Evolutionary conservation across 192 early-diverging fungal species (phyloP), one percentile per base, ranked within the genome.

Genomic region (Diversispora epigaea): DNA sequence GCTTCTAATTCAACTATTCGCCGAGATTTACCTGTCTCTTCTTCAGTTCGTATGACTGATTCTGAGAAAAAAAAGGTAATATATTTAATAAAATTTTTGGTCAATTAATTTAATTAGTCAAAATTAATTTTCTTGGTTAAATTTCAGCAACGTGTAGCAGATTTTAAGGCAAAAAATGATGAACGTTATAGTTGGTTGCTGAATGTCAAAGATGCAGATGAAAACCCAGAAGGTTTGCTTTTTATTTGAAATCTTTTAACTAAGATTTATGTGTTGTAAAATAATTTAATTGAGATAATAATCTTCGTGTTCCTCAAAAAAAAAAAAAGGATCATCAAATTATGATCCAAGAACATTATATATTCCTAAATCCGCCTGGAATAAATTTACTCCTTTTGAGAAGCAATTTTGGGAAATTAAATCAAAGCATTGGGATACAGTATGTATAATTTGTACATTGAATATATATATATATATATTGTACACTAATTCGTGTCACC

Each of bases 331-430:
- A 41, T 92, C 94, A 12, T 81, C 86, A 5, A 90, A 94, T 3
- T 99, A 99, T 80, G 96, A 99, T 84, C 90, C 93, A 47, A 87
- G 95, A 40, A 96, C 98, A 17, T 85, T 99, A 12, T 84, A 83
- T 61, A 90, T 99, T 41, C 97, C 98, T 0, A 43, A 66, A 22
- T 73, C 75, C 12, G 93, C 95, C 4, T 96, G 94, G 94, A 80
- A 85, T 40, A 82, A 86, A 7, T 97, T 99, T 68, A 94, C 96
- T 19, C 88, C 93, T 10, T 99, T 99, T 81, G 98, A 99, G 85
- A 86, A 89, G 52, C 98, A 99, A 83, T 99, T 93, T 81, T 99
- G 98, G 98, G 94, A 97, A 83, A 96, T 99, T 79, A 99, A 99
- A 81, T 80, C 82, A 72, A 86, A 91, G 73, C 89, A 95, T 68